Evolutionary conservation across 2,329 filamentous ascomycete species (phyloP), one percentile per base, ranked within the genome.

Genomic region (Hymenoscyphus fraxineus): DNA sequence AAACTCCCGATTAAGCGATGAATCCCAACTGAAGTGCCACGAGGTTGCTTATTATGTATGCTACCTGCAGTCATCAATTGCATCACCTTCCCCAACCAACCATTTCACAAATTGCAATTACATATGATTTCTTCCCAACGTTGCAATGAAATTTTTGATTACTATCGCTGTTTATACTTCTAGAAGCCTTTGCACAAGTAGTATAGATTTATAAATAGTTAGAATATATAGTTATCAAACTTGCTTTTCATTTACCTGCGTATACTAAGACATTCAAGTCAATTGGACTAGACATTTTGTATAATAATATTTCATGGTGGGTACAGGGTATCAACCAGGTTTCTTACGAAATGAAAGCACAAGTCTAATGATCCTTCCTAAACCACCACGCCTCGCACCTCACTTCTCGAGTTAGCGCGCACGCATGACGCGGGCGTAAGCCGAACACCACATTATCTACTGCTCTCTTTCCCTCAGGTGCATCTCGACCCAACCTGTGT

Each of bases 41-140:
- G 19, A 54, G 47, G 19, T 27, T 54, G 47, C 47, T 54, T 27
- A 54, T 54, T 27, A 54, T 54, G 47, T 54, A 22, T 54, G 47
- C 22, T 54, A 22, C 47, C 47, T 54, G 47, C 47, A 54, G 47
- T 27, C 47, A 54, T 54, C 47, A 54, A 9, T 51, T 51, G 44
- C n/a, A 12, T 12, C n/a, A 27, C 16, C 7, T 22, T 54, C 19
- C 9, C 41, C 13, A 44, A n/a, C 41, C 41, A n/a, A 44, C 41
- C 13, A 44, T 1, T 44, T n/a, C 27, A 27, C 27, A 27, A 3
- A 27, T 27, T 27, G 27, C 27, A 2, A 2, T 27, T 27, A 15
- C 39, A 12, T 16, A 3, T 27, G 27, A 13, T n/a, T 41, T 41
- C n/a, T 41, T 41, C 40, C n/a, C 39, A 41, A 13, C 39, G 39